Percentiles rank a stretch among this genome's conserved stretches.
These are phyloP conservation scores for Verticillium isaacii DNA, from an alignment of 2,329 filamentous ascomycete genomes.

Conservation along the genomic window DNA sequence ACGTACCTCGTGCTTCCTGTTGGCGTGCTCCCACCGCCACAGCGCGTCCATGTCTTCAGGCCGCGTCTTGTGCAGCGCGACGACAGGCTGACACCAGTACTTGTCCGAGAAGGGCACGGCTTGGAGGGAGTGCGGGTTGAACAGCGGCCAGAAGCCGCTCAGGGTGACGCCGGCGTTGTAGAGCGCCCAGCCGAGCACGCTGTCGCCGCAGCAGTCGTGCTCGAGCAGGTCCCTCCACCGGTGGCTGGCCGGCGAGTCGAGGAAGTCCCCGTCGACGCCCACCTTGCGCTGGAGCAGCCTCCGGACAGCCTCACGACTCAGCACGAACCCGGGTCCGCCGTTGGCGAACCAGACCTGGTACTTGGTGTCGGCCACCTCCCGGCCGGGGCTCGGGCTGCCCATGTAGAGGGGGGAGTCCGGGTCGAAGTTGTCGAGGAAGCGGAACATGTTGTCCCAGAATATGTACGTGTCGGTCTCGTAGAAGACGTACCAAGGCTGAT, in stretches of 20 bases:
- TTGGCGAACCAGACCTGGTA: slow-evolving; percentile 40
- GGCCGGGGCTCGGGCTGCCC: slow-evolving; percentile 41
- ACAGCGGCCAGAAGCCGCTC: slow-evolving; percentile 44
- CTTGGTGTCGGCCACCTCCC: slow-evolving; percentile 20
- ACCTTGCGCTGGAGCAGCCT: slow-evolving; percentile 28
- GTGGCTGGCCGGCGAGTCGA: slow-evolving; percentile 30
- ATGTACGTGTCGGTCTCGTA: slow-evolving; percentile 51
- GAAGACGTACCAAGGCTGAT: slow-evolving; percentile 51
- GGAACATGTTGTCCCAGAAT: slow-evolving; percentile 36
- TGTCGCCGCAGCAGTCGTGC: slow-evolving; percentile 48
- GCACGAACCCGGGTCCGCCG: slow-evolving; percentile 41
- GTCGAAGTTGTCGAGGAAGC: slow-evolving; percentile 43
- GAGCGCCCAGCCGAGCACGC: slow-evolving; percentile 42
- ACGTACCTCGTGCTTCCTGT: slow-evolving; percentile 25
- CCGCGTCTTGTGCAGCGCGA: slow-evolving; percentile 43
- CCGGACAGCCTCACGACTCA: slow-evolving; percentile 39
- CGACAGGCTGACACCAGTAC: slow-evolving; percentile 47
- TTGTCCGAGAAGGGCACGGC: slow-evolving; percentile 38
- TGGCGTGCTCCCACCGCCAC: slow-evolving; percentile 38
- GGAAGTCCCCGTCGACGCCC: slow-evolving; percentile 27
- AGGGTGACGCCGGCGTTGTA: slow-evolving; percentile 37
- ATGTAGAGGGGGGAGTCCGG: slow-evolving; percentile 39
- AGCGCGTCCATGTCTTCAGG: slow-evolving; percentile 42
- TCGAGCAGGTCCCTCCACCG: slow-evolving; percentile 35
- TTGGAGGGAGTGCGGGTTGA: slow-evolving; percentile 45